Conservation (phyloP, 192 early-diverging fungal genomes). For the Umbelopsis ramanniana region DNA sequence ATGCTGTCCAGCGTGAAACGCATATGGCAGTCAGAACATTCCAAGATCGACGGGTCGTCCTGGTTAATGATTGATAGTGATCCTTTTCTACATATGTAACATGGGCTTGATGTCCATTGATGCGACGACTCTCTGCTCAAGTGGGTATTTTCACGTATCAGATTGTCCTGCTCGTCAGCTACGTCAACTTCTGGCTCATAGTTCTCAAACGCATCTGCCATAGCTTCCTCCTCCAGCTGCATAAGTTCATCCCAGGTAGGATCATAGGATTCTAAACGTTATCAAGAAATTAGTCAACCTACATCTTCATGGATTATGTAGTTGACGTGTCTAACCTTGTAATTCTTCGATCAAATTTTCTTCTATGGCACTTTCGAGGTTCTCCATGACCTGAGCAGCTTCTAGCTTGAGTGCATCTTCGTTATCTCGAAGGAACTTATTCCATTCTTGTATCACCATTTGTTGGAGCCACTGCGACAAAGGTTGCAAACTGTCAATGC, state of each 20-base stretch:
- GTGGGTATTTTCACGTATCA: no score
- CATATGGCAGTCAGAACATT: slow-evolving; percentile 5
- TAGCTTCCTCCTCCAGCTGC: background rate
- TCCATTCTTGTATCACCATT: slow-evolving; percentile 16
- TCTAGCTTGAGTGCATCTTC: slow-evolving; percentile 1
- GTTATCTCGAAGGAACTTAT: slow-evolving; percentile 4
- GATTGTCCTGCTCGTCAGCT: no score
- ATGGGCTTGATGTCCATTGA: background rate
- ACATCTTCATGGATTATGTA: background rate
- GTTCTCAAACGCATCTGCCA: slow-evolving; percentile 12
- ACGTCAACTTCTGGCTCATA: background rate
- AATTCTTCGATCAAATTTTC: slow-evolving; percentile 12
- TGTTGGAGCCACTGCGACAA: slow-evolving; percentile 5
- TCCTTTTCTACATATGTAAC: background rate
- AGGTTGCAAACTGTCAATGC: background rate
- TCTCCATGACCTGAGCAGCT: background rate
- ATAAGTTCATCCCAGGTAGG: slow-evolving; percentile 7
- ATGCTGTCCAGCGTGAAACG: background rate
- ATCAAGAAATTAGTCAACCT: background rate
- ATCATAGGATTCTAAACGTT: slow-evolving; percentile 1
- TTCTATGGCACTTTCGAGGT: slow-evolving; percentile 7
- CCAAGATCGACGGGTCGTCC: background rate
- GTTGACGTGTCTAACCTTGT: background rate
- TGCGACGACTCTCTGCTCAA: background rate
- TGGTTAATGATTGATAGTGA: background rate